Evolutionary conservation across 2,329 filamentous ascomycete species (phyloP), one percentile per base, ranked within the genome.

Genomic region (Pezizomycotina sp.): DNA sequence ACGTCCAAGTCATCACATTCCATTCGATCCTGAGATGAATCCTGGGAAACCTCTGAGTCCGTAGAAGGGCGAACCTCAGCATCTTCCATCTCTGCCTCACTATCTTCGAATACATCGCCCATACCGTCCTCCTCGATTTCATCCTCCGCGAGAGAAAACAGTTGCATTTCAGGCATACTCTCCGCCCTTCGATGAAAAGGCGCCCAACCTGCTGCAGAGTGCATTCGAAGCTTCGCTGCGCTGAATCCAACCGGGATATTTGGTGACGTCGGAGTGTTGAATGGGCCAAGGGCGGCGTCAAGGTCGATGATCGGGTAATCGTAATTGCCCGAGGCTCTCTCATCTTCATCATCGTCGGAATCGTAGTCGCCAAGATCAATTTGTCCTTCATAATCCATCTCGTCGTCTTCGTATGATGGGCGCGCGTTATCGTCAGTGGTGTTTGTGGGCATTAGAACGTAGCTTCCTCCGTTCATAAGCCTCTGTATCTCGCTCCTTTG

Each of bases 201-300:
- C 39, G 69, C 72, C 58, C 74, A 63, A n/a, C 71, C 69, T 33
- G 74, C 72, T 34, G 77, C 77, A 52, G 79, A 86, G 55, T 89
- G 80, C 53, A 89, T 66, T 40, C 76, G 69, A 46, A 76, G 64
- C 40, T 77, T 71, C 5, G 72, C 74, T 2, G 71, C 69, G 43
- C 77, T 72, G 66, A 74, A 77, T 42, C 74, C 71, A 73, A 74
- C 7, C 64, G 63, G 20, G 62, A 62, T 2, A 73, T 61, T 16
- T 20, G 41, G 36, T 22, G 41, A 39, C 13, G 39, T 44, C 13
- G 79, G 78, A 0, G 83, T 92, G 51, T 91, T 89, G 57, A 92
- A 92, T 0, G 86, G 83, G 2, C 83, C 84, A 1, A 95, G 66
- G 16, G 86, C 89, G 12, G 84, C 86, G 59, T 98, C 89, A 26